Evolutionary conservation across 2,329 filamentous ascomycete genomes (phyloP), one percentile per base, ranked within the genome.

Genomic region (Thielaviopsis euricoi): DNA sequence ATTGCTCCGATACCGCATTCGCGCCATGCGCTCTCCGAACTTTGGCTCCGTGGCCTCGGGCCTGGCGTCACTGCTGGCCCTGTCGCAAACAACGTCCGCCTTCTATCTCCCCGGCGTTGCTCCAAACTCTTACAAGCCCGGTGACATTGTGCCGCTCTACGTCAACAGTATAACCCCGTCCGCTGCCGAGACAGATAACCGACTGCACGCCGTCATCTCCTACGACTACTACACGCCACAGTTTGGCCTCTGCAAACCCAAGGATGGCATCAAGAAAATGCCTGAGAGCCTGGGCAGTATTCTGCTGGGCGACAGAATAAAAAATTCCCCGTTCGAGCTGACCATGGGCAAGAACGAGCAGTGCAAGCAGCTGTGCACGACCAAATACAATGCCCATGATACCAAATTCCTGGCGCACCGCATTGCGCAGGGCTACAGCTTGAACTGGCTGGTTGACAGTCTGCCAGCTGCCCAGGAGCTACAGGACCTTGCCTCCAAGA

Each of bases 71-170:
- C 66, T 81, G 52, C 66, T 82, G 43, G 70, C 73, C 52, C 67
- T 75, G 26, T 77, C 81, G 23, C 74, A 79, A 61, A 68, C 82
- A 40, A 71, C 76, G 15, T 77, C 82, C 2, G 88, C 89, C 58
- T 98, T 97, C 75, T 98, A 98, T 73, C 86, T 98, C 48, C 93
- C 91, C 43, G 93, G 93, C 64, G 89, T 96, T 65, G 90, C 91
- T 63, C 93, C 93, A 22, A 94, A 89, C 50, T 91, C 91, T 58
- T 98, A 98, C 75, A 82, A 87, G 66, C 73, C 76, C 56, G 86
- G 83, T 67, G 87, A 93, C 65, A 74, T 74, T 25, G 93, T 98
- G 23, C 88, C 90, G 23, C 80, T 98, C 53, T 85, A 87, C 66
- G 93, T 98, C 70, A 98, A 98, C 74, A 85, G 85, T 68, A 85